These are phyloP conservation scores for Micractinium conductrix DNA, from an alignment of 139 green algal genomes.

Conservation along the genomic window DNA sequence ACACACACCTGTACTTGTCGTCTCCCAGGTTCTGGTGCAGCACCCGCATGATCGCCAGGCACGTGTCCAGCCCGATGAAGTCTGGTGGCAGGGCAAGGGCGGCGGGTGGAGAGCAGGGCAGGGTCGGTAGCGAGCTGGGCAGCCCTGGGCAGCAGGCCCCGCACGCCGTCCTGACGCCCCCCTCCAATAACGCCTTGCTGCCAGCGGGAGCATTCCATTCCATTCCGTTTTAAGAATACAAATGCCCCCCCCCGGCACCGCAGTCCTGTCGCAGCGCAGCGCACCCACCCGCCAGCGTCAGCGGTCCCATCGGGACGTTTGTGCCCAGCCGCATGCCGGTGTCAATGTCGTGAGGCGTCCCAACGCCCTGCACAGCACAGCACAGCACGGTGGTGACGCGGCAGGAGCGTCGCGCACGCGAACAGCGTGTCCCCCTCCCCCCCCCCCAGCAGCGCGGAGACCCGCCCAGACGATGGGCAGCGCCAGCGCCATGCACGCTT, in stretches of 20 bases:
- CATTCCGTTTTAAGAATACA: neutral
- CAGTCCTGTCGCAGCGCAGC: neutral
- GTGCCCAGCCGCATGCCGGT: constrained; percentile 85
- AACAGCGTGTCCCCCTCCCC: too few species aligned
- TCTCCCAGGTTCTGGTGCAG: constrained; percentile 86
- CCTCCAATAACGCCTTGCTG: too few species aligned
- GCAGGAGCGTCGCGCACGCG: too few species aligned
- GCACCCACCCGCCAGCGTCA: constrained; percentile 52
- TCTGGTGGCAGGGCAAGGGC: constrained; percentile 31
- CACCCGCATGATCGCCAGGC: constrained; percentile 92
- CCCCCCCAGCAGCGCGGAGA: too few species aligned
- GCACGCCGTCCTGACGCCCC: too few species aligned
- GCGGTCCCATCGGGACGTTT: constrained; percentile 85
- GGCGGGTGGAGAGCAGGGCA: neutral
- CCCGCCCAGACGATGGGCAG: too few species aligned
- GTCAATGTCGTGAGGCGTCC: constrained; percentile 89
- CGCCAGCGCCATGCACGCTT: too few species aligned
- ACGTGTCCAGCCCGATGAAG: constrained; percentile 92
- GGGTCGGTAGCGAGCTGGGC: too few species aligned
- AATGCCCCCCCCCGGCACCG: neutral
- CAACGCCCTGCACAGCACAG: constrained; percentile 63
- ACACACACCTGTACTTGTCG: constrained; percentile 80
- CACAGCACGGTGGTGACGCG: neutral
- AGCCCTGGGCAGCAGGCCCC: too few species aligned
- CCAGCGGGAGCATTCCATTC: too few species aligned